Evolutionary conservation across 805 yeast species (phyloP), one percentile per base, ranked within the genome.

Genomic region (Wickerhamiella galacta): DNA sequence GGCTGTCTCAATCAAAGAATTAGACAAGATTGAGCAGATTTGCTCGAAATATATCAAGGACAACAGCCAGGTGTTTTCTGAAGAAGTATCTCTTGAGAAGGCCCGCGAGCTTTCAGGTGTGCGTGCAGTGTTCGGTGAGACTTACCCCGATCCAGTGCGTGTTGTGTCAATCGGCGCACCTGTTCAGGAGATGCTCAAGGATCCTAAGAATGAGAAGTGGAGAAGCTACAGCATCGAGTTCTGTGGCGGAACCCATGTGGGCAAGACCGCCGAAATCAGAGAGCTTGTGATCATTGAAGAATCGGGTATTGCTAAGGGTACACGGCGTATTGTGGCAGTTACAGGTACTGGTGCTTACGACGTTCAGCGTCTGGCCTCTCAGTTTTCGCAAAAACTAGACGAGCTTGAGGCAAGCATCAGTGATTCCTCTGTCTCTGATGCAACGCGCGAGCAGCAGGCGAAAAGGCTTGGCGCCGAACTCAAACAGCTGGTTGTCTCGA

Each of bases 201-300:
- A 73, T 46, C 94, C 95, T 45, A 46, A 61, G 19, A 78, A 70
- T 51, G 60, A 61, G 32, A 70, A 80, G 49, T 90, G 98, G 96
- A 59, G 56, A 47, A 60, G 68, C 26, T 64, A 68, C 50, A 81
- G 95, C 1, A 67, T 90, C 44, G 99, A 90, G 62, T 90, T 90
- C 67, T 90, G 99, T 61, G 99, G 99, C 61, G 99, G 99, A 60
- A 90, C 98, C 9, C 99, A 90, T 51, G 95, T 90, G 44, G 66
- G 70, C 31, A 76, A 78, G 58, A 87, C 96, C 14, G 78, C 87
- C 39, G 96, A 87, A 39, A 90, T 90, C 54, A 83, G 83, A 56
- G 87, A 80, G 45, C 70, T 90, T 43, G 80, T 90, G 22, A 69
- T 90, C 34, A 63, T 77, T 41, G 99, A 90, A 64, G 99, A 90